These are phyloP conservation scores for Elsinoe batatas DNA, from an alignment of 2,329 filamentous ascomycete species.

Conservation along the genomic window DNA sequence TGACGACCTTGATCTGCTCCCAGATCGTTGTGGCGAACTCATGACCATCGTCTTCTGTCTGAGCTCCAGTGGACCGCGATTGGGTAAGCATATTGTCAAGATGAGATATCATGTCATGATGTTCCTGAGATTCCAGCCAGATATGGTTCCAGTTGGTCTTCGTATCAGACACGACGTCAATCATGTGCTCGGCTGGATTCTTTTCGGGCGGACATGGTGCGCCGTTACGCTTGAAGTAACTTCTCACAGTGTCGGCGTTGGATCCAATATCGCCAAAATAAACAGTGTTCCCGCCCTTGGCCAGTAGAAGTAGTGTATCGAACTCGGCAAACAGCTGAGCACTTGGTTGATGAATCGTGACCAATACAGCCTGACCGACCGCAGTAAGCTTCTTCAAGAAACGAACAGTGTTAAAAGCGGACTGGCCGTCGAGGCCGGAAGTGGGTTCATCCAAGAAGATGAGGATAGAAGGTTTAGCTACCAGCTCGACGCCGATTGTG, in stretches of 20 bases:
- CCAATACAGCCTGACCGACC: conserved; percentile 80
- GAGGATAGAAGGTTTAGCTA: conserved; percentile 58
- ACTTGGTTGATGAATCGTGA: conserved; percentile 86
- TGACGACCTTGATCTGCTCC: conserved; percentile 29
- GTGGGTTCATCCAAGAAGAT: conserved; percentile 75
- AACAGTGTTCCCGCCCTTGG: conserved; percentile 68
- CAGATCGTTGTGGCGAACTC: conserved; percentile 37
- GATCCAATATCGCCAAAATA: conserved; percentile 80
- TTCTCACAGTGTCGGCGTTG: conserved; percentile 60
- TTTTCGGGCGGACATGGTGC: conserved; percentile 46
- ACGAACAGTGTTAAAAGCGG: conserved; percentile 66
- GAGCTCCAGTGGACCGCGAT: conserved; percentile 22
- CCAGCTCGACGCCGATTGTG: conserved; percentile 52
- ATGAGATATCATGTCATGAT: conserved; percentile 26
- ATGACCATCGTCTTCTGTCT: conserved; percentile 27
- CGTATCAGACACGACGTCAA: conserved; percentile 36
- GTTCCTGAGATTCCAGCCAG: conserved; percentile 29
- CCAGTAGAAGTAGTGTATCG: conserved; percentile 67
- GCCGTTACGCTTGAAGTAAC: conserved; percentile 47
- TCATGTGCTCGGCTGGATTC: conserved; percentile 70
- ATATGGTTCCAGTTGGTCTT: conserved; percentile 34
- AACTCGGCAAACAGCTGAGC: conserved; percentile 82
- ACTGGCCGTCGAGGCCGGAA: conserved; percentile 61
- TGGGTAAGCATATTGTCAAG: conserved; percentile 30
- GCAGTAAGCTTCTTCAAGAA: conserved; percentile 66